Base-by-base conservation (phyloP, 2,329 filamentous ascomycete genomes). In the Talaromyces sp. region DNA sequence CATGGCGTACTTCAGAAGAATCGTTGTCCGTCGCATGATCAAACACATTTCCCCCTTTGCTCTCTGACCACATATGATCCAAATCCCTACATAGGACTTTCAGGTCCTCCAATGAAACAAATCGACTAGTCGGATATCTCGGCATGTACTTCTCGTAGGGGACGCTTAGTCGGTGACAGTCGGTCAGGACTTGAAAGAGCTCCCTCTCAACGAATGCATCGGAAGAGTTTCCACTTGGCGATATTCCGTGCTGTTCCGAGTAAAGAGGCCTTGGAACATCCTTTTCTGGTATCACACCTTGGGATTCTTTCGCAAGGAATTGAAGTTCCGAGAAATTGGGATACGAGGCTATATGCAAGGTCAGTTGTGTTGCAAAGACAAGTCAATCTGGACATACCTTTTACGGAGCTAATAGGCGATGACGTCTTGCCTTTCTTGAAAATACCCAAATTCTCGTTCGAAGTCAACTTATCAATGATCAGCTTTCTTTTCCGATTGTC, bases 361-460 rank as follows among this genome's bases (percentile, higher is more conserved):
- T 63, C 51, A 65, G 22, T 36, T 45, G 31, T 25, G 27, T 38
- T 36, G n/a, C 25, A 43, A 11, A 54, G n/a, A 34, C 17, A 7
- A 31, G 15, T 31, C 22, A 40, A 34, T 15, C 38, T 51, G 7
- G 5, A 15, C 22, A 68, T 65, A 71, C 71, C 65, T 40, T 69
- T 65, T 29, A 65, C 65, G 31, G 68, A 63, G n/a, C 68, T 72
- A 5, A 74, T 60, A 1, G 74, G 72, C 4, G 72, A 72, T 19
- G 77, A 79, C 11, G 74, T 69, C 51, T 72, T 77, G 1, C 76
- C 77, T 56, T 72, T 79, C 17, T 68, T 71, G 68, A 79, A 80
- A 15, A 79, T 72, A 1, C 77, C 78, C 43, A 73, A 7, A 5
- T 68, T 70, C 7, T 59, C 40, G 8, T 65, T 64, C 17, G 63